phyloP scores from a whole-genome alignment of 2,329 filamentous ascomycete genomes.

The Epichloe brachyelytri region DNA sequence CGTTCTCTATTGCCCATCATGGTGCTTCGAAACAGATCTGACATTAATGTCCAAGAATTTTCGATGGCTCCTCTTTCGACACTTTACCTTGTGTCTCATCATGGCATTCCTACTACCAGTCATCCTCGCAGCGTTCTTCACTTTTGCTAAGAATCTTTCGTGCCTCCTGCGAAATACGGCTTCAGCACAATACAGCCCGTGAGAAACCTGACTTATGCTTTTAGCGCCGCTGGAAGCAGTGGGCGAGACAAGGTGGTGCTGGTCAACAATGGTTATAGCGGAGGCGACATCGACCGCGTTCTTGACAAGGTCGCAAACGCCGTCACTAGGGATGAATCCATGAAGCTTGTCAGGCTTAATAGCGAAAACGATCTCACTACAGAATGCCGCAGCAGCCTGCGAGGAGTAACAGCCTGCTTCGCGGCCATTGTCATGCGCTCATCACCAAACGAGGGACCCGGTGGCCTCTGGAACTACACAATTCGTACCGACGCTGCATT shows the following conservation, averaged over 20 bases:
- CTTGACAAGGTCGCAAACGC: slow-evolving; percentile 49
- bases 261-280: slow-evolving; percentile 58
- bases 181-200: slow-evolving; percentile 51
- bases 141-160: slow-evolving; percentile 73
- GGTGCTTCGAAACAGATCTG: slow-evolving; percentile 44
- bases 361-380: slow-evolving; percentile 45
- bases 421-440: slow-evolving; percentile 63
- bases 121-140: slow-evolving; percentile 44
- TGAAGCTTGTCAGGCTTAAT: slow-evolving; percentile 40
- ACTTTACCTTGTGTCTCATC: slow-evolving; percentile 36
- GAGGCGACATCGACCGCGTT: slow-evolving; percentile 59
- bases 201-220: slow-evolving; percentile 49
- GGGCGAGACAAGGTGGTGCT: slow-evolving; percentile 62
- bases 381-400: slow-evolving; percentile 49
- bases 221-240: slow-evolving; percentile 38
- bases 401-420: slow-evolving; percentile 59
- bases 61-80: slow-evolving; percentile 42
- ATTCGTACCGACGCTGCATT: slow-evolving; percentile 63
- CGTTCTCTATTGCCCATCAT: slow-evolving; percentile 20
- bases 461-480: slow-evolving; percentile 73
- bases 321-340: slow-evolving; percentile 38
- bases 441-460: slow-evolving; percentile 57
- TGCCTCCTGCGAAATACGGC: slow-evolving; percentile 63
- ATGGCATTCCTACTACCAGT: slow-evolving; percentile 49
- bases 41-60: slow-evolving; percentile 51